Conservation (phyloP, 2,329 filamentous ascomycete genomes). For the Phoma herbarum region DNA sequence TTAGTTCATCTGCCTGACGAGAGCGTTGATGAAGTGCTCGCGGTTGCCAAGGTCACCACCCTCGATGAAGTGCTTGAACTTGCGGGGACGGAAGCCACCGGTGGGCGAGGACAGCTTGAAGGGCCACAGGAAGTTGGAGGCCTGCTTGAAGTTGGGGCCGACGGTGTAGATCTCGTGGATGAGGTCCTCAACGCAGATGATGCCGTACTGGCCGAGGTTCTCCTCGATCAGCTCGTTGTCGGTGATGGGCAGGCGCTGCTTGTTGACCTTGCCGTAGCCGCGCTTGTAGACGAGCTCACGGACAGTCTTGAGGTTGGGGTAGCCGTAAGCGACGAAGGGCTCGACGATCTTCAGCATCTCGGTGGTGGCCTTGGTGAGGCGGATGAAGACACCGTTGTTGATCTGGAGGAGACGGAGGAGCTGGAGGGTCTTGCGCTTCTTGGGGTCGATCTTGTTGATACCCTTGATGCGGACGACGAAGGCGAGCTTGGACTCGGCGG, state of each 20-base stretch:
- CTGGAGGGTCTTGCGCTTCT: slow-evolving; percentile 99
- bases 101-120: slow-evolving; percentile 99
- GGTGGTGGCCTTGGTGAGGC: slow-evolving; percentile 93
- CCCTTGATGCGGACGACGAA: slow-evolving; percentile 99
- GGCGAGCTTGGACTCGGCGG: slow-evolving; percentile 95
- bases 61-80: slow-evolving; percentile 99
- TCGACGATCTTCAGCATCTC: slow-evolving; percentile 99
- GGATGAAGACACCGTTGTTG: slow-evolving; percentile 99
- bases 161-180: slow-evolving; percentile 99
- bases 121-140: slow-evolving; percentile 99
- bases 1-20: slow-evolving; percentile 99
- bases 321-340: slow-evolving; percentile 99
- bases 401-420: slow-evolving; percentile 99
- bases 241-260: slow-evolving; percentile 95
- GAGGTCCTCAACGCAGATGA: slow-evolving; percentile 98
- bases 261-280: slow-evolving; percentile 98
- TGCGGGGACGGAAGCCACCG: slow-evolving; percentile 93
- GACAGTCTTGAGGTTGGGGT: slow-evolving; percentile 99
- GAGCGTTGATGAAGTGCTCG: slow-evolving; percentile 96
- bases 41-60: slow-evolving; percentile 99
- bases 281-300: slow-evolving; percentile 99
- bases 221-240: slow-evolving; percentile 99
- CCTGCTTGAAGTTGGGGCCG: slow-evolving; percentile 98
- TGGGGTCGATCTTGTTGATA: slow-evolving; percentile 99
- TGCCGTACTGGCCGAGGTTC: slow-evolving; percentile 89